These are phyloP conservation scores for Amanita jacksonii DNA, from an alignment of 768 basidiomycete species.

Conservation along the genomic window DNA sequence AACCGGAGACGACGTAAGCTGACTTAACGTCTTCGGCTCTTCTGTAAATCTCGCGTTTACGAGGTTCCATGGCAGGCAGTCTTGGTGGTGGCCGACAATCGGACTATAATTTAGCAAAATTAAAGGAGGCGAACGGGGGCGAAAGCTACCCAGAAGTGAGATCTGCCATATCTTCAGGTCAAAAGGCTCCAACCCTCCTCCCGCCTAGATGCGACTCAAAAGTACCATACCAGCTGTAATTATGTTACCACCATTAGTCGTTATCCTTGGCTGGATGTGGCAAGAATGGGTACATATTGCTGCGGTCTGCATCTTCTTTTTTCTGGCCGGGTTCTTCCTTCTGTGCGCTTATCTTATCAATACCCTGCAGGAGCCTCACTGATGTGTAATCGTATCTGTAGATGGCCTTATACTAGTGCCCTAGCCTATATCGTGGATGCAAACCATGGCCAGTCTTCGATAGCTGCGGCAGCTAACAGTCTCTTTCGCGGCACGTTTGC, in stretches of 20 bases:
- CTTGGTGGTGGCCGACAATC: conserved; percentile 38
- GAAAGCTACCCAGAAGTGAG: conserved; percentile 55
- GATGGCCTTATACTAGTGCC: conserved; percentile 47
- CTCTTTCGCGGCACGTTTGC: conserved; percentile 63
- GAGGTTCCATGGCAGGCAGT: conserved; percentile 32
- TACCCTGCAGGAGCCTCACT: no score
- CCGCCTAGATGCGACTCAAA: conserved; percentile 56
- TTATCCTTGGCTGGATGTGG: conserved; percentile 72
- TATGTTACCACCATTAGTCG: conserved; percentile 47
- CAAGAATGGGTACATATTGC: conserved; percentile 54
- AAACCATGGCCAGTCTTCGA: conserved; percentile 71
- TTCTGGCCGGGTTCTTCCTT: conserved; percentile 59
- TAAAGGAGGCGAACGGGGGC: conserved; percentile 30
- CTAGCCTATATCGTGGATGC: conserved; percentile 84
- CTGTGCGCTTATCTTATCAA: background rate
- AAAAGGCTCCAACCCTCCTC: background rate
- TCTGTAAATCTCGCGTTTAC: background rate
- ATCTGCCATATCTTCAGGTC: background rate
- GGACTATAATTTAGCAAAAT: conserved; percentile 27
- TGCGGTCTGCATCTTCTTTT: conserved; percentile 62
- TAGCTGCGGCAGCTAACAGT: conserved; percentile 69
- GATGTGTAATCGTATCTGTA: background rate
- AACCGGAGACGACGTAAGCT: no score
- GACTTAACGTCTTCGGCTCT: background rate
- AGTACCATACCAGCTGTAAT: conserved; percentile 51